A percentile compares a stretch with the other conserved stretches of the same genome.
These are phyloP conservation scores for Boletus semigastroideus DNA, from an alignment of 1,284 basidiomycete species.

Conservation along the genomic window DNA sequence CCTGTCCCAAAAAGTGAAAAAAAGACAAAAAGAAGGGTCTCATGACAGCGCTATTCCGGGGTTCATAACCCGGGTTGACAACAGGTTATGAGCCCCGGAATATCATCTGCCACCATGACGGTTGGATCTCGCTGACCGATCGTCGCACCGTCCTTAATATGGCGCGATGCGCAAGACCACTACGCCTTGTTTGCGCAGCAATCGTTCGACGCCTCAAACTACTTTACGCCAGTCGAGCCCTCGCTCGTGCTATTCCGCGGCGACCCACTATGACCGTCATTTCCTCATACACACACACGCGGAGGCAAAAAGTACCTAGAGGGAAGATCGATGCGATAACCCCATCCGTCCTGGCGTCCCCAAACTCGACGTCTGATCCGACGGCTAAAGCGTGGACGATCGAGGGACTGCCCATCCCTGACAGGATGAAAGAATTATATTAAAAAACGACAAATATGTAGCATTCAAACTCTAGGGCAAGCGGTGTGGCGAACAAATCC, in stretches of 20 bases:
- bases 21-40: neutral
- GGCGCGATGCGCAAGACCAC: conserved; percentile 1
- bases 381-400: conserved; percentile 13
- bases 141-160: neutral
- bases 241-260: conserved; percentile 13
- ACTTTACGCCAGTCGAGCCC: no score
- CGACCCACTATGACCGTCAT: conserved; percentile 8
- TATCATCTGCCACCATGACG: conserved; percentile 14
- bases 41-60: conserved; percentile 18
- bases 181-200: conserved; percentile 7
- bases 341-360: neutral
- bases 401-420: conserved; percentile 10
- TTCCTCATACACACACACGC: neutral
- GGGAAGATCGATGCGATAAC: conserved; percentile 7
- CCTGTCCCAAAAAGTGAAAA: neutral
- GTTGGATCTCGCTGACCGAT: conserved; percentile 12
- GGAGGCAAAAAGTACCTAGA: neutral
- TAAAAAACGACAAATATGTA: neutral
- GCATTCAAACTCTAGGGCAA: neutral
- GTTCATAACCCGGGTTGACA: conserved; percentile 12
- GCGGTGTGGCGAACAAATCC: conserved; percentile 7
- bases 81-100: conserved; percentile 33
- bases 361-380: conserved; percentile 14
- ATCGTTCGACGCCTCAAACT: no score
- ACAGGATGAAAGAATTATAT: neutral